Evolutionary conservation across 2,329 filamentous ascomycete species (phyloP).

Genomic region (Zasmidium angulare): DNA sequence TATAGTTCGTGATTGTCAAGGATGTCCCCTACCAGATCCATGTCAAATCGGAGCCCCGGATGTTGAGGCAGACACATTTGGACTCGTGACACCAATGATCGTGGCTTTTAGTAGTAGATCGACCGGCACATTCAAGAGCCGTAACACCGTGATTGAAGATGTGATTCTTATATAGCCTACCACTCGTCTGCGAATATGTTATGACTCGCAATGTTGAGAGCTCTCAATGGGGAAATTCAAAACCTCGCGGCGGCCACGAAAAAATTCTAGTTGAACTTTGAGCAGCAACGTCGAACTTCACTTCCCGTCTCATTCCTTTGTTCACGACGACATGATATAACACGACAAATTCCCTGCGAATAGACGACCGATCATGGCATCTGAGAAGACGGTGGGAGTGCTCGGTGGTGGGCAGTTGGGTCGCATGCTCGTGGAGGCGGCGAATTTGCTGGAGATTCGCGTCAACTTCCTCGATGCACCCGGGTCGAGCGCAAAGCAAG

Average conservation of each 20-base stretch:
- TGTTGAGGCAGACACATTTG: neutral
- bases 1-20: neutral
- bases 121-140: neutral
- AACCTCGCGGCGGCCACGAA: neutral
- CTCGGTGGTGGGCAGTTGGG: slow-evolving; percentile 64
- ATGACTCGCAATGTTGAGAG: neutral
- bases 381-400: slow-evolving; percentile 36
- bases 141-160: neutral
- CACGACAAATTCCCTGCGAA: neutral
- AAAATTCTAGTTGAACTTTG: neutral
- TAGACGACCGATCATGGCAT: slow-evolving; percentile 16
- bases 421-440: slow-evolving; percentile 91
- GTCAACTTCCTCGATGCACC: slow-evolving; percentile 77
- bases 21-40: neutral
- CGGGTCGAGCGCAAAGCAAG: slow-evolving; percentile 79
- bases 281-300: neutral
- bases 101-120: neutral
- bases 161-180: neutral
- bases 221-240: neutral
- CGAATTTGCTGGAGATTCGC: slow-evolving; percentile 72
- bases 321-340: too few relatives aligned
- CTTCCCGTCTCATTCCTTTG: too few relatives aligned
- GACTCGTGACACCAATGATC: neutral
- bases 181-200: neutral
- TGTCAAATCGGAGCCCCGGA: neutral